Percentiles rank a stretch among this genome's conserved stretches.
Conservation (phyloP, 257 asterid species). For the Osmanthus fragrans region DNA sequence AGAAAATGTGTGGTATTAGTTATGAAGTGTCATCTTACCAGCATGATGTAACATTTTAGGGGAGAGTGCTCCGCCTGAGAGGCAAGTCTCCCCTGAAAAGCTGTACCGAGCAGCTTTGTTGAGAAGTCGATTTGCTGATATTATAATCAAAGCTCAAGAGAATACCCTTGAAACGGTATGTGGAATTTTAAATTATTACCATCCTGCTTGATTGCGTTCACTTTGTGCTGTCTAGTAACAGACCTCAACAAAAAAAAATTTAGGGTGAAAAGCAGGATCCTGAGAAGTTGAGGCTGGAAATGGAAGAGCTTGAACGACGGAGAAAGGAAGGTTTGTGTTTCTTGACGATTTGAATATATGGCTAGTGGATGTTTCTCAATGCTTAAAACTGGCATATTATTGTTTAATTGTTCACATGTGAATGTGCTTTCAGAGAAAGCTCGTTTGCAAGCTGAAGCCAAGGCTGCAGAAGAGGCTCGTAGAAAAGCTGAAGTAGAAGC, state of each 20-base stretch:
- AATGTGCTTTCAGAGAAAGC: slow-evolving; percentile 56
- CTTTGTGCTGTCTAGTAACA: slow-evolving; percentile 9
- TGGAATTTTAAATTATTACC: slow-evolving; percentile 10
- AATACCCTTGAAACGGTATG: slow-evolving; percentile 55
- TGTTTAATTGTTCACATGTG: not conserved
- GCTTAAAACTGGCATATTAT: not conserved
- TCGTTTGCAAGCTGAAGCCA: slow-evolving; percentile 79
- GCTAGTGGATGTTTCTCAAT: not conserved
- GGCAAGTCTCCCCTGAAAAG: slow-evolving; percentile 84
- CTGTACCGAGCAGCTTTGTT: slow-evolving; percentile 80
- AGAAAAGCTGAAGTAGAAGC: slow-evolving; percentile 69
- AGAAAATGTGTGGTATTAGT: slow-evolving; percentile 54
- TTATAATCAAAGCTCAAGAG: slow-evolving; percentile 77
- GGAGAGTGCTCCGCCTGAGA: slow-evolving; percentile 67
- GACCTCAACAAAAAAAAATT: slow-evolving; percentile 8
- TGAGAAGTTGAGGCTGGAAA: slow-evolving; percentile 62
- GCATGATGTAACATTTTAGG: slow-evolving; percentile 63
- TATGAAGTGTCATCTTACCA: slow-evolving; percentile 59
- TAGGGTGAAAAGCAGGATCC: slow-evolving; percentile 66
- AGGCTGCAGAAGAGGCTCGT: slow-evolving; percentile 71
- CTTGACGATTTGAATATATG: slow-evolving; percentile 11
- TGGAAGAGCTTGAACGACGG: slow-evolving; percentile 70
- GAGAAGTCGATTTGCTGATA: slow-evolving; percentile 76
- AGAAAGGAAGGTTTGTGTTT: slow-evolving; percentile 62
- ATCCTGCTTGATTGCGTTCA: slow-evolving; percentile 11